A percentile compares a stretch with the other conserved stretches of the same genome.
Evolutionary conservation across 257 asterid genomes (phyloP).

Genomic region (Oldenlandia corymbosa): DNA sequence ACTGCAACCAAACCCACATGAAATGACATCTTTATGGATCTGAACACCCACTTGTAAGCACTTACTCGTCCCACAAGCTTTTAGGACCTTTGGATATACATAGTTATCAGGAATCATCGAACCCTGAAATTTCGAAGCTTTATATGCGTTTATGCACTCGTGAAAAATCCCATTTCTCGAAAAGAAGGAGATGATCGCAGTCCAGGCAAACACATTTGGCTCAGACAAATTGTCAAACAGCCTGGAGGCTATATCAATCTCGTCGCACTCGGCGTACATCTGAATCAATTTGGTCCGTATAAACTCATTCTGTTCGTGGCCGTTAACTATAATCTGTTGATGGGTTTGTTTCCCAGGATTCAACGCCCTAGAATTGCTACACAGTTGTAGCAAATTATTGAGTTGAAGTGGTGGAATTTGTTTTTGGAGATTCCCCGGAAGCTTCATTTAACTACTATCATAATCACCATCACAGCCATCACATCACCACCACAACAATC

Average conservation of each 20-base stretch:
- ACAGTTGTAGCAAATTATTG: constrained; percentile 26
- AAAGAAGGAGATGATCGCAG: constrained; percentile 28
- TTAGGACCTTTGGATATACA: constrained; percentile 33
- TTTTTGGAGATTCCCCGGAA: background rate
- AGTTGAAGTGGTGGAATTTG: constrained; percentile 12
- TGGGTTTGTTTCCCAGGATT: constrained; percentile 29
- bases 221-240: constrained; percentile 34
- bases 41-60: constrained; percentile 22
- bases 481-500: too few relatives aligned
- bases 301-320: constrained; percentile 16
- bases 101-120: constrained; percentile 31
- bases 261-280: constrained; percentile 21
- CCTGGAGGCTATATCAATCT: constrained; percentile 19
- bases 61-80: constrained; percentile 14
- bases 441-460: too few relatives aligned
- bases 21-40: constrained; percentile 32
- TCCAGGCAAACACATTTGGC: constrained; percentile 39
- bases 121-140: constrained; percentile 27
- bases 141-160: constrained; percentile 25
- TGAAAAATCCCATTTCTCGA: constrained; percentile 23
- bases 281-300: constrained; percentile 31
- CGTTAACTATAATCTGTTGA: constrained; percentile 25
- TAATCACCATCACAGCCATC: too few relatives aligned
- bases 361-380: constrained; percentile 22
- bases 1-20: constrained; percentile 25